Evolutionary conservation across 129 eudicot species (phyloP), one percentile per base, ranked within the genome.

Genomic region (Arctium minus): DNA sequence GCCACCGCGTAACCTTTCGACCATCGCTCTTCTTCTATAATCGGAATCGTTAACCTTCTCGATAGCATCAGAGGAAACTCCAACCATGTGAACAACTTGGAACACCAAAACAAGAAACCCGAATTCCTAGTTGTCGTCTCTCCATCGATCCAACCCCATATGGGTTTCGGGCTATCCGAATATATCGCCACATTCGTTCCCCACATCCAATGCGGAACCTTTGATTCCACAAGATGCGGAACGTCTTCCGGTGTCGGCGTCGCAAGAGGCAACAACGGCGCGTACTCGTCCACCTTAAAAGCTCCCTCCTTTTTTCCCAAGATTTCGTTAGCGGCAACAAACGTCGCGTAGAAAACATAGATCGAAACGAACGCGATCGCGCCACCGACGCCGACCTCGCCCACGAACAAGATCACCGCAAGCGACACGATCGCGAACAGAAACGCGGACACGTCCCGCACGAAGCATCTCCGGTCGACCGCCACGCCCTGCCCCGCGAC

Each of bases 151-250:
- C 92, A 90, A 39, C 91, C 97, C 94, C 97, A 90, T 18, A 83
- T 67, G 38, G 84, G 79, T 35, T 78, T 87, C n/a, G 85, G 80
- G 30, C 15, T 76, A 5, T 87, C 89, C 15, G 93, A 88, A 78
- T 83, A 91, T 73, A 91, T 79, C 9, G 88, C 91, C 13, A 92
- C 92, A 78, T 83, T 78, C 13, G 92, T 32, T 38, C 89, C 70
- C 97, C 97, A 92, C 82, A 88, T 85, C 97, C 93, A 90, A 74
- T 90, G 91, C 0, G 97, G 92, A 22, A 88, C 69, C 75, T 82
- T 84, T 1, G 81, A 78, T 13, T 85, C 53, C 15, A 80, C 75
- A 15, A 76, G 79, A 78, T 81, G 85, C 0, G 88, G 88, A 6
- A 81, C 84, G 72, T 70, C 82, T 35, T 74, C 74, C 69, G 40